Conservation (phyloP, 1,139 yeast species). For the Kodamaea derodonti region DNA sequence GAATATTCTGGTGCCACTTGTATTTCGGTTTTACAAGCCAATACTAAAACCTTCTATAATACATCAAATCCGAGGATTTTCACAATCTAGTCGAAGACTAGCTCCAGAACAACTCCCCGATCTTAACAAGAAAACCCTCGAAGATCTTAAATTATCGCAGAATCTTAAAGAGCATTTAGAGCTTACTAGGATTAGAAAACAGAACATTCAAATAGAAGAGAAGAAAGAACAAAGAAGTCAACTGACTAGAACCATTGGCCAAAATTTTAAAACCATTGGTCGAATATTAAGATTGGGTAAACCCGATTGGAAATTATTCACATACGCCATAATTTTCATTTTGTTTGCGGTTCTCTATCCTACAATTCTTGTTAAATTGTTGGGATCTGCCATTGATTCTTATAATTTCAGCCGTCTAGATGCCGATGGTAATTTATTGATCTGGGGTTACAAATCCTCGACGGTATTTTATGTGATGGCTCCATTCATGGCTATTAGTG, state of each 20-base stretch:
- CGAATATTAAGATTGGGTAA: conserved; percentile 39
- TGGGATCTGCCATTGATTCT: conserved; percentile 47
- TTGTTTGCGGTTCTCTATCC: conserved; percentile 47
- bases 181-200: conserved; percentile 22
- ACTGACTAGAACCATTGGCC: conserved; percentile 24
- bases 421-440: conserved; percentile 37
- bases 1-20: not conserved
- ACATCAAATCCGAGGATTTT: conserved; percentile 1
- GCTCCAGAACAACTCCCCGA: no score
- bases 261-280: conserved; percentile 34
- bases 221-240: conserved; percentile 24
- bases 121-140: conserved; percentile 6
- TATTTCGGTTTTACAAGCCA: not conserved
- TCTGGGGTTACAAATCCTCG: conserved; percentile 46
- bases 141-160: conserved; percentile 14
- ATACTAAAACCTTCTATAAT: conserved; percentile 1
- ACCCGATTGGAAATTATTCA: conserved; percentile 37
- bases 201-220: conserved; percentile 31
- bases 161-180: conserved; percentile 26
- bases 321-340: conserved; percentile 40
- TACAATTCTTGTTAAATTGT: conserved; percentile 42
- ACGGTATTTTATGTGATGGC: conserved; percentile 43
- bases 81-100: conserved; percentile 1
- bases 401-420: conserved; percentile 35
- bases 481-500: conserved; percentile 43